Conservation (phyloP, 2,329 filamentous ascomycete species). For the Diplocarpon mali region DNA sequence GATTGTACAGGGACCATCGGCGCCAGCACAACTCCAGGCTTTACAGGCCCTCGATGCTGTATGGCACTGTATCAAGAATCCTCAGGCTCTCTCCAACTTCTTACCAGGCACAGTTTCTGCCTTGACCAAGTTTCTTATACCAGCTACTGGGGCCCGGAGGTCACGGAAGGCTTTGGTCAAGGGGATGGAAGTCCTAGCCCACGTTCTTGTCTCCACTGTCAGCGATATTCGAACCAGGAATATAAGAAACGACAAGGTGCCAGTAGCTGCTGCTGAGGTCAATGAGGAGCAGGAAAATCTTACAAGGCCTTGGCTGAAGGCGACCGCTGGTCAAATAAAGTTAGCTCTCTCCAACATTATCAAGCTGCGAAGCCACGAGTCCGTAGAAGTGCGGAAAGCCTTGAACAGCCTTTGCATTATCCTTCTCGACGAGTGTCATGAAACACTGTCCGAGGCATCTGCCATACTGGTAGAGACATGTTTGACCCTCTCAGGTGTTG, state of each 20-base stretch:
- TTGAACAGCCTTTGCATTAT: conserved; percentile 62
- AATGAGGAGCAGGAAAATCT: conserved; percentile 27
- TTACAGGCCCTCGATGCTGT: conserved; percentile 52
- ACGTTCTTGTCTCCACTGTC: conserved; percentile 43
- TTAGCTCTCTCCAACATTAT: conserved; percentile 69
- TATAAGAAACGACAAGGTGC: conserved; percentile 21
- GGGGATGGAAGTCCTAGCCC: conserved; percentile 46
- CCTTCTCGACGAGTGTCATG: conserved; percentile 68
- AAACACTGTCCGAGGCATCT: conserved; percentile 57
- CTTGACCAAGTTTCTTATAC: conserved; percentile 58
- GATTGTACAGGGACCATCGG: conserved; percentile 50
- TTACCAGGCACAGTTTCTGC: conserved; percentile 80
- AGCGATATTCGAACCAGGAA: conserved; percentile 43
- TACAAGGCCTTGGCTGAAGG: conserved; percentile 58
- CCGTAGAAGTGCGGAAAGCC: conserved; percentile 54
- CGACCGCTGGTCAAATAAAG: conserved; percentile 71
- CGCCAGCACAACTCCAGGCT: conserved; percentile 61
- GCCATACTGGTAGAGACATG: conserved; percentile 71
- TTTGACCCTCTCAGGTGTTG: conserved; percentile 51
- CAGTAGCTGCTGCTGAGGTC: conserved; percentile 20
- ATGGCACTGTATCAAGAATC: conserved; percentile 54
- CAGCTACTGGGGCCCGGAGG: conserved; percentile 51
- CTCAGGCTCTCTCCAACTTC: conserved; percentile 70
- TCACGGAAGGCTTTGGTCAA: conserved; percentile 52
- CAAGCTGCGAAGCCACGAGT: conserved; percentile 61